Evolutionary conservation across 352 stramenopile genomes (phyloP).

Genomic region (Blastocystis sp.): DNA sequence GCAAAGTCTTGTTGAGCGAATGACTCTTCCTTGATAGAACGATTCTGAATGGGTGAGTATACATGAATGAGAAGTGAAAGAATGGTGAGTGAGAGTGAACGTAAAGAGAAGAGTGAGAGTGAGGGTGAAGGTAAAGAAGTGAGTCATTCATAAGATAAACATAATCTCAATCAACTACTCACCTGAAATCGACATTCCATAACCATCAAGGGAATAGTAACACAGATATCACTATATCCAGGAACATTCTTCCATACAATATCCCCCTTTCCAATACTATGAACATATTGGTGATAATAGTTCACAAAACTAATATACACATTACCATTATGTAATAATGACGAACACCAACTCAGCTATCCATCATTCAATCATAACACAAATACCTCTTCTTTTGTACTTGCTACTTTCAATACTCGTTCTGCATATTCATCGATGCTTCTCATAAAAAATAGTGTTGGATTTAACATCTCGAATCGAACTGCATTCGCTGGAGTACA

Average conservation of each 20-base stretch:
- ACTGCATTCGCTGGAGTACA: background rate
- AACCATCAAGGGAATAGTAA: constrained; percentile 51
- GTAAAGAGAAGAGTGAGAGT: too few species aligned
- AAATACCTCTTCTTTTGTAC: background rate
- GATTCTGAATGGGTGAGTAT: constrained; percentile 8
- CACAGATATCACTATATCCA: constrained; percentile 9
- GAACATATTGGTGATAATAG: constrained; percentile 48
- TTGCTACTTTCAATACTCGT: background rate
- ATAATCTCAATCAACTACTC: too few species aligned
- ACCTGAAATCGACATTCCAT: constrained; percentile 50
- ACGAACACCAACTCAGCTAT: background rate
- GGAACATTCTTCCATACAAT: constrained; percentile 37
- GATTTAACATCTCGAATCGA: constrained; percentile 52
- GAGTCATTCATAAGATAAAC: too few species aligned
- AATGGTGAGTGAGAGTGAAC: background rate
- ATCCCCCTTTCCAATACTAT: background rate
- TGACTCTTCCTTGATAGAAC: constrained; percentile 42
- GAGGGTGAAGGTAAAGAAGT: too few species aligned
- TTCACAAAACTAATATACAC: constrained; percentile 61
- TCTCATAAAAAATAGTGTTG: constrained; percentile 5
- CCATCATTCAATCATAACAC: background rate
- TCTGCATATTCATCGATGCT: constrained; percentile 5
- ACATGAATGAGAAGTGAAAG: background rate
- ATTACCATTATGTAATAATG: constrained; percentile 18
- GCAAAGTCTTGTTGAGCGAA: constrained; percentile 23